Evolutionary conservation across 2,329 filamentous ascomycete genomes (phyloP).

Genomic region (Hymenoscyphus occultus): DNA sequence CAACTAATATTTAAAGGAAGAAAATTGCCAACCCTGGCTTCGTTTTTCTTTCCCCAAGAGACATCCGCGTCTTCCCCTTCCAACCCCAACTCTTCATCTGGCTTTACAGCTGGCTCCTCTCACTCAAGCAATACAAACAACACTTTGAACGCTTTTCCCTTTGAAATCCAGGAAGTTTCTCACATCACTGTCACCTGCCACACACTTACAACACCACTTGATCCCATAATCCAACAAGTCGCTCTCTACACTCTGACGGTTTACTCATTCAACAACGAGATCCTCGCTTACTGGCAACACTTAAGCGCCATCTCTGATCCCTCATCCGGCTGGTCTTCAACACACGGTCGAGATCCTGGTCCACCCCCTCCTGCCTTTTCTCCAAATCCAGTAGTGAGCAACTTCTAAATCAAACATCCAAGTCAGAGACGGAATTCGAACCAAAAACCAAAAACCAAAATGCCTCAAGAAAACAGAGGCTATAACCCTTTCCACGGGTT

Average conservation of each 20-base stretch:
- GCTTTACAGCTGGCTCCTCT: not conserved
- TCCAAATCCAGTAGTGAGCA: not conserved
- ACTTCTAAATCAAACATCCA: not conserved
- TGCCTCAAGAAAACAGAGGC: slow-evolving; percentile 21
- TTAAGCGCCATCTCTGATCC: slow-evolving; percentile 17
- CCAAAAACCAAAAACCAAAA: not conserved
- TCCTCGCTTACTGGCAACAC: slow-evolving; percentile 21
- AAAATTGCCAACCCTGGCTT: not conserved
- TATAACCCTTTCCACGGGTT: slow-evolving; percentile 32
- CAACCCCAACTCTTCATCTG: not conserved
- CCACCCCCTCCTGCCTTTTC: slow-evolving; percentile 20
- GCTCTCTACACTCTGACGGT: slow-evolving; percentile 21
- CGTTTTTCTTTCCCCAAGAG: not conserved
- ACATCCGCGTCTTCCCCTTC: not conserved
- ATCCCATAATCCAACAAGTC: slow-evolving; percentile 17
- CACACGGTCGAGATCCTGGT: slow-evolving; percentile 25
- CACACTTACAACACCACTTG: not conserved
- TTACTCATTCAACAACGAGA: slow-evolving; percentile 16
- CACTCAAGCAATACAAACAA: not conserved
- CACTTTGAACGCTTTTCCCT: not conserved
- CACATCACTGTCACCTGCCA: not conserved
- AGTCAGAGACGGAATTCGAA: not conserved
- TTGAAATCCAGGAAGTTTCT: not conserved
- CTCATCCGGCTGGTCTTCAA: slow-evolving; percentile 22
- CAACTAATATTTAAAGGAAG: not conserved